A percentile compares a stretch with the other conserved stretches of the same genome.
phyloP scores from a whole-genome alignment of 768 basidiomycete species.

The Kwoniella sp. region DNA sequence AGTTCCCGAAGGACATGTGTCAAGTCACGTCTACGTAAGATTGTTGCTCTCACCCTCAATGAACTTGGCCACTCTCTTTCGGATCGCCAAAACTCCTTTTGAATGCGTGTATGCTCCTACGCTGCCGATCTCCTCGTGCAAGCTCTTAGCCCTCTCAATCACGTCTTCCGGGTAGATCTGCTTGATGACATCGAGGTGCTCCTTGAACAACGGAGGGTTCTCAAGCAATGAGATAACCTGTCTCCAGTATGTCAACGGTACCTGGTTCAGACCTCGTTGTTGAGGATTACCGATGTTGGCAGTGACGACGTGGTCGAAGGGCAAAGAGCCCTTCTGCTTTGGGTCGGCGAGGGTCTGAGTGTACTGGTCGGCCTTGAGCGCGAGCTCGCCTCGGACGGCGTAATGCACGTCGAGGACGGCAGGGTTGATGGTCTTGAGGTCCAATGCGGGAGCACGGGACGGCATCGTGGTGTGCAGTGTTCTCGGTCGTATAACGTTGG shows the following conservation, averaged over 20 bases:
- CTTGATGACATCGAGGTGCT: slow-evolving; percentile 63
- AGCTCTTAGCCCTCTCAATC: slow-evolving; percentile 74
- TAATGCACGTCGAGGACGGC: slow-evolving; percentile 86
- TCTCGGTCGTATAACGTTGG: neutral
- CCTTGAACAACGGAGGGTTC: slow-evolving; percentile 78
- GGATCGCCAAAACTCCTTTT: slow-evolving; percentile 86
- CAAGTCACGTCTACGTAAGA: slow-evolving; percentile 6
- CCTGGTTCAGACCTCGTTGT: slow-evolving; percentile 89
- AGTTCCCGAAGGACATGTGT: neutral
- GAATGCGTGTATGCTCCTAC: slow-evolving; percentile 95
- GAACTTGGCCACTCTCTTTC: slow-evolving; percentile 84
- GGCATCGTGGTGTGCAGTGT: slow-evolving; percentile 16
- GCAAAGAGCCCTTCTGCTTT: slow-evolving; percentile 59
- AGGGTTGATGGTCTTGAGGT: slow-evolving; percentile 76
- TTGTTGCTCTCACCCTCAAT: slow-evolving; percentile 67
- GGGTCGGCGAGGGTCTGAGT: slow-evolving; percentile 64
- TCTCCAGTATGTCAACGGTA: slow-evolving; percentile 85
- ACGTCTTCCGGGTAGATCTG: slow-evolving; percentile 83
- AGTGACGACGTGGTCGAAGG: slow-evolving; percentile 84
- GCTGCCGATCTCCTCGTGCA: slow-evolving; percentile 83
- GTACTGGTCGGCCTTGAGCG: slow-evolving; percentile 86
- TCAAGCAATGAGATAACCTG: slow-evolving; percentile 93
- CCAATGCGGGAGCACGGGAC: slow-evolving; percentile 58
- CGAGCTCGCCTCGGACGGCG: slow-evolving; percentile 94
- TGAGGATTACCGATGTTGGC: slow-evolving; percentile 99